These are phyloP conservation scores for Lactarius psammicola DNA, from an alignment of 768 basidiomycete species.

Conservation along the genomic window DNA sequence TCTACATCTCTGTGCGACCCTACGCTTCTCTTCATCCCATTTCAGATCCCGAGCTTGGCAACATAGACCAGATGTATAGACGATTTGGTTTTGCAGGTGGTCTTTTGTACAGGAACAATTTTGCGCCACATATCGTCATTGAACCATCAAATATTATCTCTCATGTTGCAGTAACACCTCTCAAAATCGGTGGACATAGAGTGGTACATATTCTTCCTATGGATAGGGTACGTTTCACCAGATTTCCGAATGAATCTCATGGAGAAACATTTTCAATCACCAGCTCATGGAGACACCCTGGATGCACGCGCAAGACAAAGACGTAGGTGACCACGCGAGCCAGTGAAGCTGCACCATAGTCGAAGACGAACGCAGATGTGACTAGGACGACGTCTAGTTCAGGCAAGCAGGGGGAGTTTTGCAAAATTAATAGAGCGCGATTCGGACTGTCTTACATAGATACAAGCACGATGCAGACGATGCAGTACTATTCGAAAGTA, in stretches of 20 bases:
- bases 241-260: not conserved
- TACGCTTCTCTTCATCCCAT: not conserved
- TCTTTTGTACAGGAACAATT: not conserved
- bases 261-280: not conserved
- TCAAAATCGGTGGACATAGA: not conserved
- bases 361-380: too few relatives aligned
- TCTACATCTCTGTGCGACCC: not conserved
- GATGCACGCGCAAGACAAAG: not conserved
- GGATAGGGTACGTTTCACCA: not conserved
- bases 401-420: too few relatives aligned
- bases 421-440: too few relatives aligned
- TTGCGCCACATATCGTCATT: too few relatives aligned
- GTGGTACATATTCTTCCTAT: slow-evolving; percentile 2
- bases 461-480: too few relatives aligned
- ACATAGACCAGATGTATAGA: not conserved
- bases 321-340: not conserved
- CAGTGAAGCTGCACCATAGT: too few relatives aligned
- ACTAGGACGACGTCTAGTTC: too few relatives aligned
- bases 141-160: slow-evolving; percentile 1
- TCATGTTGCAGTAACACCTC: slow-evolving; percentile 6
- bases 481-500: too few relatives aligned
- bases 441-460: too few relatives aligned
- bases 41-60: not conserved
- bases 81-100: not conserved
- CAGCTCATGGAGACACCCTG: not conserved